phyloP scores from a whole-genome alignment of 208 protist genomes.

The Trichomonas tenax region DNA sequence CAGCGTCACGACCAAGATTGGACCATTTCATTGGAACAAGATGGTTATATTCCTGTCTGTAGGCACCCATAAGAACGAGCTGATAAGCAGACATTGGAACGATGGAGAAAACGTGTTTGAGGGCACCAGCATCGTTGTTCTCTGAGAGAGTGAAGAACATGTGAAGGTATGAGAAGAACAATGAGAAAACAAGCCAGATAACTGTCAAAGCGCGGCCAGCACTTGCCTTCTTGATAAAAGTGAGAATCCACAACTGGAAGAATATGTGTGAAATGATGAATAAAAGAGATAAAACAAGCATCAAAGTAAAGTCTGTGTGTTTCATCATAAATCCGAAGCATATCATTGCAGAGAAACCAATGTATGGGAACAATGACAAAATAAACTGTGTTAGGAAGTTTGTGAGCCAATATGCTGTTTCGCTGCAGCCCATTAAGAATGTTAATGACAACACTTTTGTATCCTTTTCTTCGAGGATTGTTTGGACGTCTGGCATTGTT shows the following conservation, averaged over 20 bases:
- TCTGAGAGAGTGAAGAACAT: not conserved
- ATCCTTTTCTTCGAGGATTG: not conserved
- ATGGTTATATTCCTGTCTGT: not conserved
- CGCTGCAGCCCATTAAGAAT: not conserved
- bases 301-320: not conserved
- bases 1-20: not conserved
- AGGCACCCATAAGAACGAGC: not conserved
- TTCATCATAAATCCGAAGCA: not conserved
- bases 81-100: not conserved
- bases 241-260: not conserved
- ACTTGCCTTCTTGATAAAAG: not conserved
- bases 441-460: not conserved
- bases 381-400: not conserved
- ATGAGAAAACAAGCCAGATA: not conserved
- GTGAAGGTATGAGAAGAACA: not conserved
- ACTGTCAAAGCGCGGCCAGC: not conserved
- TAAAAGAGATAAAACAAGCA: not conserved
- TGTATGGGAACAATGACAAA: not conserved
- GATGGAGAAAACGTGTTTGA: not conserved
- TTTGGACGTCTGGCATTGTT: slow-evolving; percentile 4
- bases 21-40: not conserved
- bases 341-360: not conserved
- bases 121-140: not conserved
- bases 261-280: not conserved
- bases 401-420: not conserved